phyloP scores from a whole-genome alignment of 805 yeast genomes.

The Ogataea henricii region DNA sequence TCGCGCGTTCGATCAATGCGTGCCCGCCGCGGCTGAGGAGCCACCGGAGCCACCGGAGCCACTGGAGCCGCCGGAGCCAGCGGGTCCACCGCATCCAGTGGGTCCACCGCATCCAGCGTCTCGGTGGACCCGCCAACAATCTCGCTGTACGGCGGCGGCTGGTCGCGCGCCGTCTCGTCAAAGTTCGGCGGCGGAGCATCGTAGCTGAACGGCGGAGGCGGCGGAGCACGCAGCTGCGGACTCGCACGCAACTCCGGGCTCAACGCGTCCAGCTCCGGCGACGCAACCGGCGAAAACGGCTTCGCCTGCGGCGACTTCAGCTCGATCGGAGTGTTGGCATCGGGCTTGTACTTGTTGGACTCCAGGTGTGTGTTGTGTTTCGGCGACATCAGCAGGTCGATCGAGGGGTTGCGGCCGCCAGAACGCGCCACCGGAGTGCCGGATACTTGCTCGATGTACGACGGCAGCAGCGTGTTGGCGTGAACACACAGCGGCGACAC shows the following conservation, averaged over 20 bases:
- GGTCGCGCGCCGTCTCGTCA: conserved; percentile 25
- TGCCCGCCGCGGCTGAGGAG: conserved; percentile 9
- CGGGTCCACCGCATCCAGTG: neutral
- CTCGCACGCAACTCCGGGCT: conserved; percentile 30
- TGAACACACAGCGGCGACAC: conserved; percentile 77
- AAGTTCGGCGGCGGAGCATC: conserved; percentile 35
- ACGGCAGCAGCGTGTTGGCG: conserved; percentile 75
- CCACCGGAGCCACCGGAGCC: neutral
- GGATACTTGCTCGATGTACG: conserved; percentile 46
- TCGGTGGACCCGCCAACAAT: conserved; percentile 16
- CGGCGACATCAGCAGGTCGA: conserved; percentile 33
- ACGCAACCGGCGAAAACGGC: conserved; percentile 51
- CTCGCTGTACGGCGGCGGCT: conserved; percentile 35
- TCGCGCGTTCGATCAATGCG: conserved; percentile 13
- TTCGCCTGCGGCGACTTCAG: conserved; percentile 65
- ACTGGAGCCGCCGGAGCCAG: neutral
- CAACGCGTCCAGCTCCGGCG: conserved; percentile 34
- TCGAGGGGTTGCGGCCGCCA: conserved; percentile 5
- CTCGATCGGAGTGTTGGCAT: conserved; percentile 42
- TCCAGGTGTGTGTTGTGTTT: conserved; percentile 32
- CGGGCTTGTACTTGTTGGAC: conserved; percentile 59
- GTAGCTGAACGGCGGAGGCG: conserved; percentile 23
- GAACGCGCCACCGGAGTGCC: conserved; percentile 9
- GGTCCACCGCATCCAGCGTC: conserved; percentile 9
- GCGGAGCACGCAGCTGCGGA: conserved; percentile 1